Percentiles rank a stretch among this genome's conserved stretches.
Conservation (phyloP, 2,329 filamentous ascomycete species). For the Lasiodiplodia sp. region DNA sequence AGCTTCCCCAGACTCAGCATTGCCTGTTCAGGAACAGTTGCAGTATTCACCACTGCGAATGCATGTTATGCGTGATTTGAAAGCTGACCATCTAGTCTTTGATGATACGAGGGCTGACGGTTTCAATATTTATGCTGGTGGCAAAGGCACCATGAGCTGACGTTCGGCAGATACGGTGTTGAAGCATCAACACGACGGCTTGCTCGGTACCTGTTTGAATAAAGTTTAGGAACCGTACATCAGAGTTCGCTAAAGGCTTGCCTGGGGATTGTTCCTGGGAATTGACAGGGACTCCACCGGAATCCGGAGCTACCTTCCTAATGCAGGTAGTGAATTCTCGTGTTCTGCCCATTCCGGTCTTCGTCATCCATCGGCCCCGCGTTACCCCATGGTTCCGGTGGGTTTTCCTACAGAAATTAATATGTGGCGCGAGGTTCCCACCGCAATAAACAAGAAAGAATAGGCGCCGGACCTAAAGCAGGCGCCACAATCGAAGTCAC, state of each 20-base stretch:
- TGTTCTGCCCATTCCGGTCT: background rate
- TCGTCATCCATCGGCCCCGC: constrained; percentile 4
- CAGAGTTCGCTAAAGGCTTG: background rate
- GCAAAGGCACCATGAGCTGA: background rate
- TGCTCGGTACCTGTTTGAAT: background rate
- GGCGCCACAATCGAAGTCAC: constrained; percentile 3
- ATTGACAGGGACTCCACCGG: background rate
- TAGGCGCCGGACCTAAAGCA: background rate
- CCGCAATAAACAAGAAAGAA: constrained; percentile 5
- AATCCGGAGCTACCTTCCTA: constrained; percentile 7
- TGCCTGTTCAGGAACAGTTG: background rate
- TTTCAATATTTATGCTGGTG: background rate
- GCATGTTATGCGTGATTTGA: background rate
- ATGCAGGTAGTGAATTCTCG: background rate
- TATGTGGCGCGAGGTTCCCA: background rate
- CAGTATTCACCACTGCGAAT: background rate
- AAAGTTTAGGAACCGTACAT: background rate
- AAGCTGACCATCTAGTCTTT: background rate
- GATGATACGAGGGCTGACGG: background rate
- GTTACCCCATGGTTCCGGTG: constrained; percentile 17
- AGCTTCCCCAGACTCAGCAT: background rate
- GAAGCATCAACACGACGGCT: background rate
- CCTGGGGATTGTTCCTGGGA: background rate
- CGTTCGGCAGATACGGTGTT: background rate
- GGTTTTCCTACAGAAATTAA: background rate